A percentile compares a stretch with the other conserved stretches of the same genome.
Evolutionary conservation across 495 filamentous ascomycete genomes (phyloP).

Genomic region (Xanthoparmelia taractica): DNA sequence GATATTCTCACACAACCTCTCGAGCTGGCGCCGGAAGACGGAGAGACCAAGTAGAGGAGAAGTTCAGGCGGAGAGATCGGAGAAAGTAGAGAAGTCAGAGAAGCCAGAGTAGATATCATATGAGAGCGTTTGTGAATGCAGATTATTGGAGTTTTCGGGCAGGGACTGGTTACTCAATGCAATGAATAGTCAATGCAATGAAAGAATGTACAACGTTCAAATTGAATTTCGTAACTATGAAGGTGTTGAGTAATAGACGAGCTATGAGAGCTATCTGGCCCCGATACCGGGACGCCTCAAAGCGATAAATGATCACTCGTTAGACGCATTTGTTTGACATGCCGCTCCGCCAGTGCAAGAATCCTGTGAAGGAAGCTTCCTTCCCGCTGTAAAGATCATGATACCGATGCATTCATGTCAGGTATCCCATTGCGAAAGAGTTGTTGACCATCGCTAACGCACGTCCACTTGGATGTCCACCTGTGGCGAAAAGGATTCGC

Average conservation of each 20-base stretch:
- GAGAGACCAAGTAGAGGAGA: too few species aligned
- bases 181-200: neutral
- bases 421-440: neutral
- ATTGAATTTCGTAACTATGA: neutral
- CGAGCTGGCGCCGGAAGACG: constrained; percentile 14
- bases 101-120: neutral
- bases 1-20: constrained; percentile 45
- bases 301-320: neutral
- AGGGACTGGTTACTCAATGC: neutral
- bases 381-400: neutral
- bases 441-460: neutral
- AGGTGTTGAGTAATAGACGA: neutral
- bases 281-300: constrained; percentile 1
- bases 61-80: too few species aligned
- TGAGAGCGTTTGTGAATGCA: neutral
- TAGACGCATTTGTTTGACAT: neutral
- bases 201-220: neutral
- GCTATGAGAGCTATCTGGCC: neutral
- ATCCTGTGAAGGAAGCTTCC: neutral
- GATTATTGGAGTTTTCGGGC: neutral
- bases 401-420: neutral
- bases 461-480: neutral
- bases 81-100: too few species aligned
- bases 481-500: neutral
- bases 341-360: neutral